phyloP scores from a whole-genome alignment of 73 alveolate genomes.

The Paramecium sonneborni region DNA sequence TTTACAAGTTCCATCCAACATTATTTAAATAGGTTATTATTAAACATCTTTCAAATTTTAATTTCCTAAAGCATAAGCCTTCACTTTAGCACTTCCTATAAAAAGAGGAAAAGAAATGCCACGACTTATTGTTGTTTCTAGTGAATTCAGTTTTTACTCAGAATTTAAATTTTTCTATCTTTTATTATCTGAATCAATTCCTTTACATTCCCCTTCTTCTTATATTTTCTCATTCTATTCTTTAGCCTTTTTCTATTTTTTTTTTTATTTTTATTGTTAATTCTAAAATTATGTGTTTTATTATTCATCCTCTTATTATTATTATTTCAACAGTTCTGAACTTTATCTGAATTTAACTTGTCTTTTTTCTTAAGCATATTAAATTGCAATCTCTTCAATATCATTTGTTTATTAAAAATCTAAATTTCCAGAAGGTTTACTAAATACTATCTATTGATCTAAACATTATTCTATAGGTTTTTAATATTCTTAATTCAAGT shows the following conservation, averaged over 20 bases:
- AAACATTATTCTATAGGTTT: slow-evolving; percentile 6
- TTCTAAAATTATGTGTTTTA: not conserved
- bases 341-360: not conserved
- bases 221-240: not conserved
- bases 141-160: not conserved
- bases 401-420: slow-evolving; percentile 3
- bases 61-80: not conserved
- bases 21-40: not conserved
- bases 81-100: not conserved
- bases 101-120: not conserved
- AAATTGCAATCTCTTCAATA: not conserved
- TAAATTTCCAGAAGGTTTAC: not conserved
- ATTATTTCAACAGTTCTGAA: not conserved
- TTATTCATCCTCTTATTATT: not conserved
- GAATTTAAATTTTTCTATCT: not conserved
- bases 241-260: not conserved
- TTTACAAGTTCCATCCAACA: not conserved
- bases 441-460: not conserved
- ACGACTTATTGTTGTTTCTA: not conserved
- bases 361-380: not conserved
- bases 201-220: not conserved
- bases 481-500: not conserved
- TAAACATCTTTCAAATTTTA: not conserved
- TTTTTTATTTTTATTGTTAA: not conserved
- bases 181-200: not conserved